These are phyloP conservation scores for Mycena alexandri DNA, from an alignment of 768 basidiomycete genomes.

Conservation along the genomic window DNA sequence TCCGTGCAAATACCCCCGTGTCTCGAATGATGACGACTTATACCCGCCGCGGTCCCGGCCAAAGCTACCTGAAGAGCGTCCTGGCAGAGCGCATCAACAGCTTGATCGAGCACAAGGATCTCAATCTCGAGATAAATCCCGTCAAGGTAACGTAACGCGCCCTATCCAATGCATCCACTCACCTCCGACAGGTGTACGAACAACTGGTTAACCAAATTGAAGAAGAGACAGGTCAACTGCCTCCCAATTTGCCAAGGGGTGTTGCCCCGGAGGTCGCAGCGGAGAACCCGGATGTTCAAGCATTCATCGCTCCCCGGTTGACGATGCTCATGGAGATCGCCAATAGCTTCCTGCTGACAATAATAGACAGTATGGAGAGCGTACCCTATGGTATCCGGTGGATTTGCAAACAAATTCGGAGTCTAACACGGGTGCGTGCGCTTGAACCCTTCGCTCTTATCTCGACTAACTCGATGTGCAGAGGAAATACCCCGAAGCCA, in stretches of 20 bases:
- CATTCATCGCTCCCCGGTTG: constrained; percentile 95
- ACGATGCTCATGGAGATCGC: constrained; percentile 99
- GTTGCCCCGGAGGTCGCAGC: constrained; percentile 96
- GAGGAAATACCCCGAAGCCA: constrained; percentile 99
- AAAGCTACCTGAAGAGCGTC: constrained; percentile 97
- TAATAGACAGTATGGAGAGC: constrained; percentile 98
- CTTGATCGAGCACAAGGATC: constrained; percentile 98
- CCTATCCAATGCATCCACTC: constrained; percentile 10
- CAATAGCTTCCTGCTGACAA: constrained; percentile 96
- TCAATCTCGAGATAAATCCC: constrained; percentile 99
- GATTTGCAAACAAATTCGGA: constrained; percentile 99
- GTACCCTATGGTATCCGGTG: constrained; percentile 99
- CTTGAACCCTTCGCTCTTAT: constrained; percentile 4
- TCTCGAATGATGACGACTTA: constrained; percentile 99
- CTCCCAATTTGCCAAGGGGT: constrained; percentile 91
- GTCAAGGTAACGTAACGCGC: constrained; percentile 77
- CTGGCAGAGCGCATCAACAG: constrained; percentile 98
- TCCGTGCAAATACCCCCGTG: constrained; percentile 98
- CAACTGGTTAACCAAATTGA: constrained; percentile 99
- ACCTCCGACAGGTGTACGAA: constrained; percentile 86
- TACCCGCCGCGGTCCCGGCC: constrained; percentile 97
- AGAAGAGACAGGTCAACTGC: constrained; percentile 94
- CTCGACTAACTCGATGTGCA: constrained; percentile 49
- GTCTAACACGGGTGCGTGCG: constrained; percentile 86
- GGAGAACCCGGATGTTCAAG: constrained; percentile 95